Base-by-base conservation (phyloP, 768 basidiomycete genomes). In the Gloeophyllum trabeum region DNA sequence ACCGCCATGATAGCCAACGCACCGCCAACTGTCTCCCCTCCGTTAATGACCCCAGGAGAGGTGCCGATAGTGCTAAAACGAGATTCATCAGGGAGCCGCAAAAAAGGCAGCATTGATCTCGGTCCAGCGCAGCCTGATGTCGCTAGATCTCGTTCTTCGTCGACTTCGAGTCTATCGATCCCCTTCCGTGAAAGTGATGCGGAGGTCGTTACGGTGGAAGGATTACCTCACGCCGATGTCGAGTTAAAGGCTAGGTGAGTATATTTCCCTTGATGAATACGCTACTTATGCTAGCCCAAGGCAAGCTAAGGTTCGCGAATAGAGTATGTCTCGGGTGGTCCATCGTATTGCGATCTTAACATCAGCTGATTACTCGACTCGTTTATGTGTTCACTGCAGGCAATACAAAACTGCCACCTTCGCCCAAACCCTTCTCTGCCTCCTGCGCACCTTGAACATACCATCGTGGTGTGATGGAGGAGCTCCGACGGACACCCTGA, bases 161-260 rank as follows among this genome's bases (percentile, higher is more conserved):
- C 55, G 4, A 42, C 60, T 23, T 49, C 59, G 7, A 30, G 10
- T 30, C 10, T 7, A n/a, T 61, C 62, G 38, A 57, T 65, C 44
- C 58, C 54, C 28, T 53, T 63, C n/a, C 50, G 60, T 24, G 60
- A 65, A 19, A 57, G 51, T 23, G 58, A 65, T 13, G 52, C 55
- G 20, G 66, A 73, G 46, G 64, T 67, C 24, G 67, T 73, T 16
- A 62, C 63, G 16, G 70, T 72, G 46, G 75, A 83, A 42, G 80
- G 78, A 7, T 52, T 89, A 46, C 68, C 65, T 23, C 79, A 87
- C 58, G 68, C 68, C 24, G 61, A 65, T 34, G 52, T 68, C 10
- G 68, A 58, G 48, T 58, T 90, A 42, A 72, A 84, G 49, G 72
- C 84, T 36, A 82, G 77, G 87, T 87, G 64, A 78, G 82, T 51